Evolutionary conservation across 169 alveolate species (phyloP).

Genomic region (Eimeria necatrix): DNA sequence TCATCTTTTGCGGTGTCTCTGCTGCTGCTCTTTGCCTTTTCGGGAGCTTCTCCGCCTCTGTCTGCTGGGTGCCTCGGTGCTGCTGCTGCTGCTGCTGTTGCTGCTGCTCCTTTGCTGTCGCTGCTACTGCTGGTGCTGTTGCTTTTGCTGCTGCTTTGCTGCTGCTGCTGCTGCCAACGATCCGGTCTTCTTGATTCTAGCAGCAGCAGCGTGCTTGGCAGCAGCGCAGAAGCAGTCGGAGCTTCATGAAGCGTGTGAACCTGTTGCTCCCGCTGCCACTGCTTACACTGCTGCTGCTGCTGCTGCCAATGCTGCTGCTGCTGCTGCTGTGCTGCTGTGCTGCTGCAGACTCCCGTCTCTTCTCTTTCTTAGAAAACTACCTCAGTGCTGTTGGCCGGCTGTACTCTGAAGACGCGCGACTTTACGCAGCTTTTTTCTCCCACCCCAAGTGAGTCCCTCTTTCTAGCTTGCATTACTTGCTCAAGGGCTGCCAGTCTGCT

Average conservation of each 20-base stretch:
- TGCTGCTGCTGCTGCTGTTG: background rate
- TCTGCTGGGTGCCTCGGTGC: background rate
- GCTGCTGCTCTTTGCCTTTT: background rate
- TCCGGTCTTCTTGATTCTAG: background rate
- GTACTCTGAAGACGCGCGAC: background rate
- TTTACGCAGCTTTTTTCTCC: background rate
- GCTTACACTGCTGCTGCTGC: background rate
- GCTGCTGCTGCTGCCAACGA: background rate
- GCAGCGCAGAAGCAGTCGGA: background rate
- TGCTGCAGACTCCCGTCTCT: slow-evolving; percentile 20
- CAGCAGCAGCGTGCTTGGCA: background rate
- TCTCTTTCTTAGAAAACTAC: background rate
- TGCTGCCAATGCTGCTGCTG: too few relatives aligned
- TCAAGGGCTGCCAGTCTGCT: too few relatives aligned
- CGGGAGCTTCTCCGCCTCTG: background rate
- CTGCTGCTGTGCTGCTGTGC: background rate
- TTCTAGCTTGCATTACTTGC: background rate
- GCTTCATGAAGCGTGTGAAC: background rate
- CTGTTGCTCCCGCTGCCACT: background rate
- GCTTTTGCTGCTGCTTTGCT: background rate
- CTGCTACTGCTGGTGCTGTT: background rate
- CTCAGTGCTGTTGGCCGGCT: background rate
- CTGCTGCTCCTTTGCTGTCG: background rate
- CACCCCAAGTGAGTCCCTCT: slow-evolving; percentile 20
- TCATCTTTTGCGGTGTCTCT: background rate